Evolutionary conservation across 169 alveolate species (phyloP).

Genomic region (Blepharisma undulans): DNA sequence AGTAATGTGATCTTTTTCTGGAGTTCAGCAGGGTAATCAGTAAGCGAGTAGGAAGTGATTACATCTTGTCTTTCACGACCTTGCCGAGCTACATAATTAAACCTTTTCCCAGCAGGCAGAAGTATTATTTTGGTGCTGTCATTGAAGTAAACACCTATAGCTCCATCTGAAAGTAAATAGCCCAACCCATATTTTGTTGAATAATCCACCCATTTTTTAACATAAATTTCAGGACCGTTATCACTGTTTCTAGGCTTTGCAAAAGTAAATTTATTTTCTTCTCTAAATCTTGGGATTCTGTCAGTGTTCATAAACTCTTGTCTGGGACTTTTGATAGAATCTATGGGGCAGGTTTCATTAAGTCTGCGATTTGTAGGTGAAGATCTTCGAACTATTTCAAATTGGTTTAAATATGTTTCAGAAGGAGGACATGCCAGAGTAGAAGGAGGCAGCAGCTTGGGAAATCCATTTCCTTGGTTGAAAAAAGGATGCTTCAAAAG

Average conservation of each 20-base stretch:
- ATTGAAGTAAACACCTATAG: slow-evolving; percentile 88
- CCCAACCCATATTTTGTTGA: slow-evolving; percentile 89
- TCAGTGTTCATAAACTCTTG: background rate
- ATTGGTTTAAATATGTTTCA: slow-evolving; percentile 63
- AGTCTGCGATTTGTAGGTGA: background rate
- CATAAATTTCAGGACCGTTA: slow-evolving; percentile 62
- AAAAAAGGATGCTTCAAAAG: slow-evolving; percentile 73
- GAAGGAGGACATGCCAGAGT: slow-evolving; percentile 81
- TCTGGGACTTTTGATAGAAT: background rate
- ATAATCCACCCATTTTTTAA: slow-evolving; percentile 74
- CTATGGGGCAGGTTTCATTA: background rate
- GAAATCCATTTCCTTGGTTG: slow-evolving; percentile 63
- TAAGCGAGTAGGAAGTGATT: background rate
- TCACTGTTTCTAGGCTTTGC: background rate
- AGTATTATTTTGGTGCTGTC: slow-evolving; percentile 86
- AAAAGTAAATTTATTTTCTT: background rate
- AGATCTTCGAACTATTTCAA: background rate
- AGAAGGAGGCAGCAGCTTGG: slow-evolving; percentile 71
- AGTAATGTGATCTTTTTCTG: slow-evolving; percentile 85
- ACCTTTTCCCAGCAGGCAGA: slow-evolving; percentile 26
- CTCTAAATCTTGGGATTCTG: background rate
- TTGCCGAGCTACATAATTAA: slow-evolving; percentile 4
- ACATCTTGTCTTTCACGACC: slow-evolving; percentile 29
- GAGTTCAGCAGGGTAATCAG: slow-evolving; percentile 65
- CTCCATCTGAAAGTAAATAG: slow-evolving; percentile 79